phyloP scores from a whole-genome alignment of 306 rosid genomes.

The Vicia villosa region DNA sequence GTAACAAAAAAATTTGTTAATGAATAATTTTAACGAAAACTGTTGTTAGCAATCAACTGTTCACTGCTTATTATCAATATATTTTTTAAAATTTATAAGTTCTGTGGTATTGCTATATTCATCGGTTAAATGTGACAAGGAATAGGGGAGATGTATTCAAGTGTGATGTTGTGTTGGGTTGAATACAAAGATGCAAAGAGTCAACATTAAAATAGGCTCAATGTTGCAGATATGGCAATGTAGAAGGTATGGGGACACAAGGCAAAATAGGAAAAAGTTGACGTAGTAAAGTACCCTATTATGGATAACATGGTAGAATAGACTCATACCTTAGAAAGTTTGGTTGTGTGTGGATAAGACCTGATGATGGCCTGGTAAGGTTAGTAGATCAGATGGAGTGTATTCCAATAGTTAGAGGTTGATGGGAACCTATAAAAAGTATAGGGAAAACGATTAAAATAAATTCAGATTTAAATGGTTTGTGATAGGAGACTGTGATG shows the following conservation, averaged over 20 bases:
- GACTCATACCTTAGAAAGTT: background rate
- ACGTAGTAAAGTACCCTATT: background rate
- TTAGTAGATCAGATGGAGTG: slow-evolving; percentile 16
- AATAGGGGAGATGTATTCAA: too few relatives aligned
- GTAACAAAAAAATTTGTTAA: background rate
- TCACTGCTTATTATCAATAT: background rate
- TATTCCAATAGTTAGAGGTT: background rate
- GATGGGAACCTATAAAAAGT: background rate
- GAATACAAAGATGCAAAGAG: background rate
- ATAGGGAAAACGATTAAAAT: background rate
- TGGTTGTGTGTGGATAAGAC: background rate
- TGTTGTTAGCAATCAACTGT: background rate
- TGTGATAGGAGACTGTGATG: background rate
- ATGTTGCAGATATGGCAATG: background rate
- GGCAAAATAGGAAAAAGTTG: slow-evolving; percentile 12
- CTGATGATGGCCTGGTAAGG: background rate
- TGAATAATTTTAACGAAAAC: background rate
- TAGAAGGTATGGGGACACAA: background rate
- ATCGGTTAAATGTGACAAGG: background rate
- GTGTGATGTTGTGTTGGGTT: background rate
- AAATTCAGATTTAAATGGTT: slow-evolving; percentile 4
- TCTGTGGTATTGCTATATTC: slow-evolving; percentile 14
- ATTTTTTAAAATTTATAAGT: slow-evolving; percentile 1
- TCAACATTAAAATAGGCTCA: background rate
- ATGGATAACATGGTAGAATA: background rate